Conservation (phyloP, 2,329 filamentous ascomycete species). For the Diaporthe sp. region DNA sequence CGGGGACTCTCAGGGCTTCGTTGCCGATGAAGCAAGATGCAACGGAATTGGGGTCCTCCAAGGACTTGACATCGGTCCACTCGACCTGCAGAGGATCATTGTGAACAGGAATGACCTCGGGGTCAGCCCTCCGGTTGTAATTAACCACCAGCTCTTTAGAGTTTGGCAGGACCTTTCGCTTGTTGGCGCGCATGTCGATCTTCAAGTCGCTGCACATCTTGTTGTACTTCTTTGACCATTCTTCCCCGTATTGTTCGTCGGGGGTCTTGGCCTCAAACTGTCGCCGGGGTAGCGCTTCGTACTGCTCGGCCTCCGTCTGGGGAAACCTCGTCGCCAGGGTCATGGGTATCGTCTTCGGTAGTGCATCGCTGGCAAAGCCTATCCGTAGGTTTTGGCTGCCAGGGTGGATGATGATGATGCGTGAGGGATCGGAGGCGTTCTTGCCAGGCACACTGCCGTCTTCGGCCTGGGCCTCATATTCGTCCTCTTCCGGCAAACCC, state of each 20-base stretch:
- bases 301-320: conserved; percentile 86
- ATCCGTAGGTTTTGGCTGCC: conserved; percentile 96
- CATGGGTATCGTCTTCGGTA: conserved; percentile 96
- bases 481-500: conserved; percentile 69
- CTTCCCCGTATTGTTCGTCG: conserved; percentile 90
- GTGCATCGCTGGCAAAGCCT: conserved; percentile 93
- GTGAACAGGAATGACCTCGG: conserved; percentile 91
- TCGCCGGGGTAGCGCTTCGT: conserved; percentile 81
- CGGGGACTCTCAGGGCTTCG: conserved; percentile 87
- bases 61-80: conserved; percentile 85
- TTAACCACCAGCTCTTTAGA: conserved; percentile 96
- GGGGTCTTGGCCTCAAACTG: conserved; percentile 73
- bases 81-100: conserved; percentile 95
- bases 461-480: conserved; percentile 59
- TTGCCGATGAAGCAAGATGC: conserved; percentile 82
- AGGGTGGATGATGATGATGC: conserved; percentile 94
- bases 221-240: conserved; percentile 81
- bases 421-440: conserved; percentile 81
- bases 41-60: conserved; percentile 74
- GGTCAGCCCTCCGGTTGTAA: conserved; percentile 87
- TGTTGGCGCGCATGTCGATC: conserved; percentile 90
- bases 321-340: conserved; percentile 85
- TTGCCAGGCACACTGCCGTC: conserved; percentile 63
- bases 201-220: conserved; percentile 91
- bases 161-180: conserved; percentile 95